Percentiles rank a stretch among this genome's conserved stretches.
Evolutionary conservation across 768 basidiomycete genomes (phyloP).

Genomic region (Calocybe indica): DNA sequence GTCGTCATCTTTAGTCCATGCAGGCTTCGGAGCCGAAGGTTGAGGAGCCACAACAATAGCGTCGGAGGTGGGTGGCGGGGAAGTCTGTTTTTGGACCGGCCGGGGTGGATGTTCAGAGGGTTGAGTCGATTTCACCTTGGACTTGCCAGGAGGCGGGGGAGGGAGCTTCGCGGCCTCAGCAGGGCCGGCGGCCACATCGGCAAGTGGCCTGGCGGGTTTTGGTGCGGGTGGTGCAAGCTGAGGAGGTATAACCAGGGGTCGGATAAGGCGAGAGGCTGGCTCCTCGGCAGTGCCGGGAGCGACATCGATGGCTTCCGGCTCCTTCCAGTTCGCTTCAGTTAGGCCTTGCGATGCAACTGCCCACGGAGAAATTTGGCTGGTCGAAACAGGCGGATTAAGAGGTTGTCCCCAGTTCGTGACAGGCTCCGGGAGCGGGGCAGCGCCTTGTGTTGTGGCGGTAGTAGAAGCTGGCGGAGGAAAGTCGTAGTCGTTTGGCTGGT

Average conservation of each 20-base stretch:
- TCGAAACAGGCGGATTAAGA: constrained; percentile 17
- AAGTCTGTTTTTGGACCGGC: background rate
- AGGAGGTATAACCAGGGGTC: too few relatives aligned
- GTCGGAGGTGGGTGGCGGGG: constrained; percentile 2
- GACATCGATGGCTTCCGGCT: too few relatives aligned
- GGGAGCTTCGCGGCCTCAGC: background rate
- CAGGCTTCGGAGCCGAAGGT: constrained; percentile 33
- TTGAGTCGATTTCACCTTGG: constrained; percentile 12
- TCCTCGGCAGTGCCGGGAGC: too few relatives aligned
- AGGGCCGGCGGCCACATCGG: constrained; percentile 6
- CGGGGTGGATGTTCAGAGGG: constrained; percentile 5
- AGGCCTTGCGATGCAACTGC: constrained; percentile 38
- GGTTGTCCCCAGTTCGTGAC: constrained; percentile 32
- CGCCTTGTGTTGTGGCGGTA: constrained; percentile 22
- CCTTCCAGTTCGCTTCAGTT: constrained; percentile 43
- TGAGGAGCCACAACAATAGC: background rate
- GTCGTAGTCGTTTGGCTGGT: constrained; percentile 9
- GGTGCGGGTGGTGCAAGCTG: too few relatives aligned
- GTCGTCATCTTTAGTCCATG: constrained; percentile 70
- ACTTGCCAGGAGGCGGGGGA: constrained; percentile 5
- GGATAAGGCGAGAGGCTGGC: too few relatives aligned
- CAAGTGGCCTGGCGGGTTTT: constrained; percentile 3
- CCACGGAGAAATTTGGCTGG: constrained; percentile 52
- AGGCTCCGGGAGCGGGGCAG: constrained; percentile 18
- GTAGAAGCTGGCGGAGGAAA: constrained; percentile 1